These are phyloP conservation scores for Urostyla sp. DNA, from an alignment of 73 alveolate genomes.

Conservation along the genomic window DNA sequence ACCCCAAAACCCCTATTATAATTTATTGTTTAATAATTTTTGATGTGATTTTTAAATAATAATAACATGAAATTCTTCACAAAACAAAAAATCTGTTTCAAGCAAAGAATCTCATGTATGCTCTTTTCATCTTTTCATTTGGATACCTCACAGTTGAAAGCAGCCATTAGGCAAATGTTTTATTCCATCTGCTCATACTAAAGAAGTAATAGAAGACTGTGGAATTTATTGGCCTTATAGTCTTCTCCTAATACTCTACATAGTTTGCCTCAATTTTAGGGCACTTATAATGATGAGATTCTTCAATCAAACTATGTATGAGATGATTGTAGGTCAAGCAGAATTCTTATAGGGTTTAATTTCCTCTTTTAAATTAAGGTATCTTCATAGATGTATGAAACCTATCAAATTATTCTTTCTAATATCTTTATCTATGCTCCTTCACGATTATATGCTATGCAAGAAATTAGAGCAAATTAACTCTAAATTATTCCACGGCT, in stretches of 20 bases:
- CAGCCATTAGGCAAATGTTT: conserved; percentile 57
- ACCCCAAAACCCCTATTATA: too few relatives aligned
- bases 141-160: conserved; percentile 66
- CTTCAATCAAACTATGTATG: conserved; percentile 11
- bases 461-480: conserved; percentile 40
- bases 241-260: conserved; percentile 61
- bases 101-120: conserved; percentile 64
- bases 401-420: conserved; percentile 67
- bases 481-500: conserved; percentile 13
- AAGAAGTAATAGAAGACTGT: conserved; percentile 73
- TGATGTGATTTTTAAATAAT: too few relatives aligned
- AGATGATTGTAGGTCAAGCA: conserved; percentile 25
- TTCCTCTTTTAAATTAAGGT: neutral
- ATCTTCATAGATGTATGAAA: conserved; percentile 12
- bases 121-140: conserved; percentile 64
- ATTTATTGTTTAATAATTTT: too few relatives aligned
- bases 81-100: neutral
- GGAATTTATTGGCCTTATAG: conserved; percentile 61
- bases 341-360: conserved; percentile 46
- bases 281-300: conserved; percentile 35
- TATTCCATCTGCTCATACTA: conserved; percentile 45
- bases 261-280: conserved; percentile 73
- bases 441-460: conserved; percentile 62
- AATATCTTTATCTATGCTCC: conserved; percentile 61
- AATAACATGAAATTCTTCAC: too few relatives aligned